Base-by-base conservation (phyloP, 345 rosid genomes). In the Eutrema heterophyllum region DNA sequence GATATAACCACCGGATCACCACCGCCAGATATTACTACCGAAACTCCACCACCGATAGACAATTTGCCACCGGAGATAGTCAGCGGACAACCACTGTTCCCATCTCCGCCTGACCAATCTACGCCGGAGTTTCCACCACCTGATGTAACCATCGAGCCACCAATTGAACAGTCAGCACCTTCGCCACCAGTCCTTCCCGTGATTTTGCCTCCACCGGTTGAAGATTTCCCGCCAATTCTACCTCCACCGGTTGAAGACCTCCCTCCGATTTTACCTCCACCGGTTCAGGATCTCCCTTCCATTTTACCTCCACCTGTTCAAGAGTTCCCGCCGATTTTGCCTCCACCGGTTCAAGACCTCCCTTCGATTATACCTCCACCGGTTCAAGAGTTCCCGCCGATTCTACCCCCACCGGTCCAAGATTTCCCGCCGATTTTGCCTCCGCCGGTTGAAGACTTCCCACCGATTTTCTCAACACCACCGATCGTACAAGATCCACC, bases 141-240 rank as follows among this genome's bases (percentile, higher is more conserved):
- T 46, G 80, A 76, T 6, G 66, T 26, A 54, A 27, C 27, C 12
- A 68, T 63, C 29, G 79, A 62, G 38, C 79, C 74, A 62, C 79
- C 79, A 49, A 32, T 9, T 40, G 78, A 58, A 48, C 68, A 74
- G 11, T 57, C 72, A 74, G 21, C 60, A 46, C 67, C 67, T 11
- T 13, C 65, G n/a, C 54, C 71, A 46, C 57, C 77, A 36, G n/a
- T 45, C 5, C 45, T 65, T 65, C 71, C 78, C 24, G 57, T 5
- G 16, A 32, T 49, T 36, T 5, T 66, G 12, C 40, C 72, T n/a
- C 71, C 71, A 38, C 61, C 61, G 13, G 71, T 51, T n/a, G 5
- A 63, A 63, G 53, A 29, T 29, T n/a, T 43, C 39, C 52, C 52
- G 0, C 51, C 67, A 6, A 43, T 26, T 27, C 2, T 62, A 8